Evolutionary conservation across 345 rosid genomes (phyloP), one percentile per base, ranked within the genome.

Genomic region (Bruguiera gymnorhiza): DNA sequence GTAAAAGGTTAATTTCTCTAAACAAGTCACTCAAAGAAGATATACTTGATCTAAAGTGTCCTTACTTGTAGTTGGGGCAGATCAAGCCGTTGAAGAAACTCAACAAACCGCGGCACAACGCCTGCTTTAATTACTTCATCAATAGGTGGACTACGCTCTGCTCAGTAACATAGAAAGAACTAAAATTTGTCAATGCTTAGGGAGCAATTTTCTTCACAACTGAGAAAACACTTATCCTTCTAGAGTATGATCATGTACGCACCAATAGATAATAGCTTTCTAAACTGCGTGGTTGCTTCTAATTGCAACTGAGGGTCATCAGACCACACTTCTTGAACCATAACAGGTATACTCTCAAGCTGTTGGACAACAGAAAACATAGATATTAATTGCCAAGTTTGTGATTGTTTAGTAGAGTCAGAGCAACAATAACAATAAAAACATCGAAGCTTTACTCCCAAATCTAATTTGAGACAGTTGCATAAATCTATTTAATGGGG

Each of bases 101-200:
- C 82, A 59, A 82, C 78, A 68, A 82, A 82, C 58, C 72, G 74
- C 31, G 85, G 85, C 31, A 82, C 78, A 37, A 76, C 82, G 5
- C 85, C 85, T 8, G 80, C 64, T 70, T 66, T 67, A 69, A 82
- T 76, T 54, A 82, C 82, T 60, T 82, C 82, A n/a, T 78, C 80
- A 37, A 82, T 78, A 0, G 82, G 85, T 23, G 85, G 82, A 66
- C 80, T 66, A 6, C 80, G 80, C 67, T 78, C 84, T 81, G 76
- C 75, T 58, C 69, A 57, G 26, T 15, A 8, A 29, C 21, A 18
- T 31, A 43, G 37, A 59, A 63, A 16, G 50, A 0, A 36, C n/a
- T 6, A 27, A 43, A 19, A 15, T 8, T 24, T 5, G 55, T 63
- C 62, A 59, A 36, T 23, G 13, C 31, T 23, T 24, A 52, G 19